Evolutionary conservation across 2,329 filamentous ascomycete genomes (phyloP), one percentile per base, ranked within the genome.

Genomic region (Cercospora sp.): DNA sequence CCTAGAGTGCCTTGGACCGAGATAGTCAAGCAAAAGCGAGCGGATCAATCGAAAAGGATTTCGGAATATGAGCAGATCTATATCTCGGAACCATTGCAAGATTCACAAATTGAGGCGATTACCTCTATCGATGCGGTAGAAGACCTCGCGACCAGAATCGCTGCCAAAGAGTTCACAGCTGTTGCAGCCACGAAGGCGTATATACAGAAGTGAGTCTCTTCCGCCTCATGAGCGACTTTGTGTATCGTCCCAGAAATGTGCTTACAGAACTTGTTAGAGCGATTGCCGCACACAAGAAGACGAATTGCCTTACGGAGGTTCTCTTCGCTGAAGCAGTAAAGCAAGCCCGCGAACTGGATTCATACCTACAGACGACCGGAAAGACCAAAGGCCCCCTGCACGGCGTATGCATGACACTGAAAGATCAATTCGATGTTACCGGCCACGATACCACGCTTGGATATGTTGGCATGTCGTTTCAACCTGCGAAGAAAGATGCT

Each of bases 301-400:
- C 85, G 51, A 88, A 88, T 69, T 89, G 87, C 73, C 77, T 89
- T 7, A 86, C 84, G 0, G 86, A 88, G 68, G 84, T 85, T 0
- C 85, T 86, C 68, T 89, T 88, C 71, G 80, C 84, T 18, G 80
- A 82, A 21, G 87, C 86, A 4, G 73, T 89, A 2, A 67, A 76
- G 1, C 82, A 80, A 1, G 88, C 87, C 0, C 76, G 76, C 40
- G 73, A 78, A 2, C 79, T 85, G 1, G 88, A 90, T 72, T 79
- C 80, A n/a, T 78, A 87, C 67, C 71, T 87, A 1, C 37, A 77
- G 79, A n/a, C 73, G 73, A 34, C 84, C 83, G 82, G 85, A 9
- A 79, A 81, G 32, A 68, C 71, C 0, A 26, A 74, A 12, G 76
- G 77, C 13, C 76, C 77, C 28, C 79, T 75, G 3, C 70, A 75